Evolutionary conservation across 2,329 filamentous ascomycete species (phyloP), one percentile per base, ranked within the genome.

Genomic region (Podosphaera aphanis): DNA sequence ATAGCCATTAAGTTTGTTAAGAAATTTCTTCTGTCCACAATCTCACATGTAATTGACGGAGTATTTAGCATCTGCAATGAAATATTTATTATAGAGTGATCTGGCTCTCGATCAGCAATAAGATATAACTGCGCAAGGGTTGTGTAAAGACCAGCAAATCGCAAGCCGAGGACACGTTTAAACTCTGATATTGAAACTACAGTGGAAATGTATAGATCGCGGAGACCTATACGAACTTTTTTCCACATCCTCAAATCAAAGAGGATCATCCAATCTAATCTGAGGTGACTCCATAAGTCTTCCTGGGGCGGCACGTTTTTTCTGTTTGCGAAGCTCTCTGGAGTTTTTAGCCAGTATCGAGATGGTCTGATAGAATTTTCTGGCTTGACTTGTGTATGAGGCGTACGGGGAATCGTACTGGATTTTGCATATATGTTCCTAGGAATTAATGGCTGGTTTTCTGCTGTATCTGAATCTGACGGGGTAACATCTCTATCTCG

Each of bases 171-270:
- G 8, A 98, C 76, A 18, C 88, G 78, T 64, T 98, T 98, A 70
- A 98, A 98, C 58, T 93, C 75, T 3, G 90, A 88, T 46, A 98
- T 84, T 5, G 83, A 84, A 42, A 98, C 86, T 4, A 98, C 84
- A 0, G 90, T 98, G 43, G 83, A 90, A 55, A 98, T 93, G 62
- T 94, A 95, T 1, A 98, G 72, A 51, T 93, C 82, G 27, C 90
- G 78, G 47, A 98, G 70, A 58, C 93, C 83, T 43, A 88, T 85
- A 47, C 90, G 77, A 27, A 92, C 74, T 59, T 85, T 90, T 63
- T 98, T 98, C 90, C 90, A 98, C 70, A 98, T 76, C 37, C 90
- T 71, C 44, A 98, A 64, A 60, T 98, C 90, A 59, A 93, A 98
- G 7, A 98, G 67, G 25, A 98, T 83, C 57, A 98, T 71, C 74